These are phyloP conservation scores for Selaginella moellendorffii DNA, from an alignment of 75 land plant genomes.

Conservation along the genomic window DNA sequence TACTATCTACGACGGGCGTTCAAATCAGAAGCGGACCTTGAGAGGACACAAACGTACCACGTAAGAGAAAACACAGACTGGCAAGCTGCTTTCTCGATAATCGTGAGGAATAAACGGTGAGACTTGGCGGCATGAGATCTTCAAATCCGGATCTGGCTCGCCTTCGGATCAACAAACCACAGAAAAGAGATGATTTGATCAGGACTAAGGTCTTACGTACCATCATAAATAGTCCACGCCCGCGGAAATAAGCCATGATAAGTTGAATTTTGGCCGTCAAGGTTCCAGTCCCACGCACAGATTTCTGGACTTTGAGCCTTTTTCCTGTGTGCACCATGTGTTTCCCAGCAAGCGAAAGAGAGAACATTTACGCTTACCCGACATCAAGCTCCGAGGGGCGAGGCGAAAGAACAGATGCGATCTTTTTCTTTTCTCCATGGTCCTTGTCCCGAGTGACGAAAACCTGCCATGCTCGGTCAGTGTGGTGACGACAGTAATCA, in stretches of 20 bases:
- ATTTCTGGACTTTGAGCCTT: slow-evolving; percentile 46
- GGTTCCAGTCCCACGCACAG: slow-evolving; percentile 90
- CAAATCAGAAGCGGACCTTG: background rate
- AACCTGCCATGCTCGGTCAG: slow-evolving; percentile 34
- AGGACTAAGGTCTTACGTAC: slow-evolving; percentile 19
- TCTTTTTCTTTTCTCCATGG: slow-evolving; percentile 58
- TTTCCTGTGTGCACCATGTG: too few relatives aligned
- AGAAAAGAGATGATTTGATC: background rate
- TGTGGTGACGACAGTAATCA: background rate
- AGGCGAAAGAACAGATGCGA: slow-evolving; percentile 81
- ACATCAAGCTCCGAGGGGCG: slow-evolving; percentile 67
- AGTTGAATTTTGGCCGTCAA: slow-evolving; percentile 87
- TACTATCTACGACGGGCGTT: slow-evolving; percentile 71
- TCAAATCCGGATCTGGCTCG: slow-evolving; percentile 95
- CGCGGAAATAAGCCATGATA: slow-evolving; percentile 95
- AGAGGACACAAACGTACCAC: slow-evolving; percentile 37
- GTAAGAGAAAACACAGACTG: slow-evolving; percentile 77
- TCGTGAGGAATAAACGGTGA: slow-evolving; percentile 98
- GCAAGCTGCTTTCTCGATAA: slow-evolving; percentile 89
- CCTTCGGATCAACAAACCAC: slow-evolving; percentile 28
- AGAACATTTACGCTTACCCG: too few relatives aligned
- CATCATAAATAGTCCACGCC: slow-evolving; percentile 99
- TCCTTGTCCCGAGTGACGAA: slow-evolving; percentile 69
- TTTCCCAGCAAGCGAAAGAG: too few relatives aligned
- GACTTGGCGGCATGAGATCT: slow-evolving; percentile 90